Conservation (phyloP, 805 yeast genomes). For the Torulaspora gathmanii region DNA sequence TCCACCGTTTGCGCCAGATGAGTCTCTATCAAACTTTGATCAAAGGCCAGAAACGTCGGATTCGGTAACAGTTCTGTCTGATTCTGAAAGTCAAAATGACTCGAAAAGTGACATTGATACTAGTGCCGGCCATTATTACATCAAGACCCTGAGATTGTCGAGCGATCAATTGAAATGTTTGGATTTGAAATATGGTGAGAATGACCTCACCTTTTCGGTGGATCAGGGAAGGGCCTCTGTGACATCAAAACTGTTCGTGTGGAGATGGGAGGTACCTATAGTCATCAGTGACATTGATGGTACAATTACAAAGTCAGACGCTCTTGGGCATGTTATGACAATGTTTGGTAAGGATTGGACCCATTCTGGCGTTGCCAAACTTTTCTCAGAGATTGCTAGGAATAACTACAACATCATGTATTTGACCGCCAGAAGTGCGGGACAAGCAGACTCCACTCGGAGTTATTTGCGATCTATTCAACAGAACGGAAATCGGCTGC, state of each 20-base stretch:
- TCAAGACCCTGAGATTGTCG: slow-evolving; percentile 84
- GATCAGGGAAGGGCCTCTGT: slow-evolving; percentile 78
- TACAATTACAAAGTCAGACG: slow-evolving; percentile 95
- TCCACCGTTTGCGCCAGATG: slow-evolving; percentile 20
- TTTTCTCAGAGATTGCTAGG: slow-evolving; percentile 76
- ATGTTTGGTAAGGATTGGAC: slow-evolving; percentile 98
- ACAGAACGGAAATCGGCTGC: slow-evolving; percentile 71
- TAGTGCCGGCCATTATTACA: slow-evolving; percentile 42
- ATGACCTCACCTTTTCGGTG: slow-evolving; percentile 72
- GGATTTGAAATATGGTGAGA: slow-evolving; percentile 71
- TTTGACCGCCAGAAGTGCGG: slow-evolving; percentile 90
- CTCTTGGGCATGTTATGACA: slow-evolving; percentile 90
- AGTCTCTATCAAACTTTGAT: slow-evolving; percentile 13
- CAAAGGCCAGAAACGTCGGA: slow-evolving; percentile 16
- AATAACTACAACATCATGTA: slow-evolving; percentile 94
- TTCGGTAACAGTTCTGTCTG: slow-evolving; percentile 13
- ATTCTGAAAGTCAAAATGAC: slow-evolving; percentile 11
- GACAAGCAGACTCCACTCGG: slow-evolving; percentile 89
- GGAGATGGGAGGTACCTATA: slow-evolving; percentile 82
- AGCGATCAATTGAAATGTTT: slow-evolving; percentile 80
- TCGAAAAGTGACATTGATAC: slow-evolving; percentile 16
- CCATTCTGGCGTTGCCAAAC: slow-evolving; percentile 87
- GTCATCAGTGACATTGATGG: slow-evolving; percentile 98
- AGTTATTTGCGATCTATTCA: slow-evolving; percentile 71
- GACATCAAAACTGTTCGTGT: slow-evolving; percentile 66